Evolutionary conservation across 2,329 filamentous ascomycete species (phyloP).

Genomic region (Parafenestella ontariensis): DNA sequence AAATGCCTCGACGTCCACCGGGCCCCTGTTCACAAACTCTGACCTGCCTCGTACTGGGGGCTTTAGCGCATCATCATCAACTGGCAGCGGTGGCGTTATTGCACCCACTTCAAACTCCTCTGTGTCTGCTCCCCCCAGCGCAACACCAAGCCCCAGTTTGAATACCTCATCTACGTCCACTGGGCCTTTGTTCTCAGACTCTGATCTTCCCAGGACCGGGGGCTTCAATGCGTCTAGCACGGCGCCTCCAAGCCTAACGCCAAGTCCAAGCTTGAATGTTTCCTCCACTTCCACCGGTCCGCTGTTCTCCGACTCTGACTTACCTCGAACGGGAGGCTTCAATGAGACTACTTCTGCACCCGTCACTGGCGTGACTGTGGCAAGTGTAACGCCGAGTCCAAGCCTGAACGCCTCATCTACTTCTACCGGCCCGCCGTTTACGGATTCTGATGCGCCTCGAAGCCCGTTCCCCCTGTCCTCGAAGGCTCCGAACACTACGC

Average conservation of each 20-base stretch:
- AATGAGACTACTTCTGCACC: not conserved
- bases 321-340: not conserved
- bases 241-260: not conserved
- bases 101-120: too few relatives aligned
- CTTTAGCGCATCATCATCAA: not conserved
- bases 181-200: not conserved
- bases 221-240: too few relatives aligned
- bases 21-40: not conserved
- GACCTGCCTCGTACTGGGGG: too few relatives aligned
- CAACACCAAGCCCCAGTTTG: not conserved
- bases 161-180: not conserved
- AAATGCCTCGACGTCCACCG: not conserved
- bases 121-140: not conserved
- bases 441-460: not conserved
- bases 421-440: not conserved
- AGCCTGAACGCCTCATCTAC: not conserved
- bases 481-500: not conserved
- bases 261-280: not conserved
- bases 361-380: not conserved
- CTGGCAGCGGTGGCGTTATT: conserved; percentile 1
- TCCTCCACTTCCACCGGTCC: conserved; percentile 1
- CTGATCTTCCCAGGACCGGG: too few relatives aligned
- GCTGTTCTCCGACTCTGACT: conserved; percentile 1
- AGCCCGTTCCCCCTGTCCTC: not conserved
- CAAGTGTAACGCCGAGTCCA: not conserved